Evolutionary conservation across 495 filamentous ascomycete species (phyloP), one percentile per base, ranked within the genome.

Genomic region (Penicillium robsamsonii): DNA sequence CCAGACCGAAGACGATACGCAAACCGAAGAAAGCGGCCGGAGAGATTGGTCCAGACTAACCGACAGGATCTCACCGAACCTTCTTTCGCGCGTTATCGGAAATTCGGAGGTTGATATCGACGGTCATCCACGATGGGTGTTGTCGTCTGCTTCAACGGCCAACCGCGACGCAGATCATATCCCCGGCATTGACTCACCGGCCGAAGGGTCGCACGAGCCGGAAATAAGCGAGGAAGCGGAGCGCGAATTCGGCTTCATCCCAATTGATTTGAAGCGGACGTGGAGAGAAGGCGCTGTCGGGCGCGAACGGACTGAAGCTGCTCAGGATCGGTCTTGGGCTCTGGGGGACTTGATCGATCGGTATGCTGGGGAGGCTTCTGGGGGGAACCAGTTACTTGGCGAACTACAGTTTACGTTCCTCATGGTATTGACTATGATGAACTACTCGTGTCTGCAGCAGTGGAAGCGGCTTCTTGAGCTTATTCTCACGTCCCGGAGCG

Each of bases 371-470:
- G 55, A 60, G 0, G 52, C 46, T 10, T 40, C 57, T 9, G 65
- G 59, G 15, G 56, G 76, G 55, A 56, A 59, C 7, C 61, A 89
- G 43, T 61, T 97, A 4, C 69, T 95, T n/a, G 93, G 92, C 40
- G 92, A 97, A 64, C 63, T 97, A 41, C 90, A 97, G 62, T 87
- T 95, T 62, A 80, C 84, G 35, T 97, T 94, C 70, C 62, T 97
- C 5, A 89, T 87, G 66, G 86, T 90, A 11, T 75, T 91, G 56
- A 88, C 87, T 24, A 76, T 97, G 42, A 87, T 87, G 68, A 97
- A 95, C 66, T 82, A 85, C 59, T 91, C 91, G 1, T 96, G 90
- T 65, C 77, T 92, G 24, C 87, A 92, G 61, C 91, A 96, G 59
- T 98, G 92, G 92, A 89, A 88, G 70, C 77, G 89, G 56, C 64